Percentiles rank a stretch among this genome's conserved stretches.
phyloP scores from a whole-genome alignment of 225 moss, liverwort and hornwort genomes.

The Thuidium tamariscinum region DNA sequence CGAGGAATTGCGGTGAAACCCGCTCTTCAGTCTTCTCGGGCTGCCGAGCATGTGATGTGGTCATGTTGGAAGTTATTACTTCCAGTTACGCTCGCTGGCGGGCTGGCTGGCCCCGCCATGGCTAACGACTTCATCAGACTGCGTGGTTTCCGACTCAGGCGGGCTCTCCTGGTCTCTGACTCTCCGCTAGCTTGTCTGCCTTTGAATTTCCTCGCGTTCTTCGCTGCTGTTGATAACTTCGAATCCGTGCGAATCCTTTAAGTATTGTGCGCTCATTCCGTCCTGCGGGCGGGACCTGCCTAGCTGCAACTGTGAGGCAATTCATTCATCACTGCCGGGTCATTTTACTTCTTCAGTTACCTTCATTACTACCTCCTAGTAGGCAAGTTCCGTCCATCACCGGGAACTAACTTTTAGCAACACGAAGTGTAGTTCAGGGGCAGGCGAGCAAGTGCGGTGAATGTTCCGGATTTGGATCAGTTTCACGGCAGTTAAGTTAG shows the following conservation, averaged over 20 bases:
- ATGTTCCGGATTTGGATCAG: slow-evolving; percentile 6
- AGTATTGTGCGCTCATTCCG: neutral
- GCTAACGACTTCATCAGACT: neutral
- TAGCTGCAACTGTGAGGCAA: neutral
- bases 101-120: neutral
- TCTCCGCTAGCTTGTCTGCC: neutral
- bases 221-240: neutral
- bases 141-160: neutral
- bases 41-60: neutral
- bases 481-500: slow-evolving; percentile 17
- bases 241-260: neutral
- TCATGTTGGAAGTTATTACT: neutral
- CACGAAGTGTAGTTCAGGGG: neutral
- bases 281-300: neutral
- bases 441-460: neutral
- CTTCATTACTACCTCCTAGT: no score
- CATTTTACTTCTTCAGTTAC: no score
- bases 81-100: neutral
- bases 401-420: neutral
- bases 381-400: neutral
- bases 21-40: neutral
- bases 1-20: neutral
- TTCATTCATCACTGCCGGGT: neutral
- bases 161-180: neutral
- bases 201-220: neutral